Conservation (phyloP, 1,284 basidiomycete genomes). For the Ceratobasidium sp. region DNA sequence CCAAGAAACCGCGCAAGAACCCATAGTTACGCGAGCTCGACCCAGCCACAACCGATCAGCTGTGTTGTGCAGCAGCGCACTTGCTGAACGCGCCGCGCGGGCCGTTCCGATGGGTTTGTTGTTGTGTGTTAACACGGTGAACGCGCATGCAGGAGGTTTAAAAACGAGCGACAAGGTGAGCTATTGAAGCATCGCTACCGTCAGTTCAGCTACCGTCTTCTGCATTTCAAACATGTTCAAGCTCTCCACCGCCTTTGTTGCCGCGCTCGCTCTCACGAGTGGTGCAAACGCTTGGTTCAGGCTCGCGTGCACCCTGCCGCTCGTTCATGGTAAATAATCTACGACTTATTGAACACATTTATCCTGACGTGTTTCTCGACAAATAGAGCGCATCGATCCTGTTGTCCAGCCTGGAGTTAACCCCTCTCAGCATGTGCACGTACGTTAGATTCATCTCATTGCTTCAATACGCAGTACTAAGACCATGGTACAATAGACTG, state of each 20-base stretch:
- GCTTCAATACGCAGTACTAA: not conserved
- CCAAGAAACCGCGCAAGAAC: not conserved
- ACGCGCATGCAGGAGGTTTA: not conserved
- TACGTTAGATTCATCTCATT: constrained; percentile 47
- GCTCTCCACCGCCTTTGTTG: constrained; percentile 35
- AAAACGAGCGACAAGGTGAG: not conserved
- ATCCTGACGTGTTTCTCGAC: not conserved
- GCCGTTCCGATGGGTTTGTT: not conserved
- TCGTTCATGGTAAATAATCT: constrained; percentile 50
- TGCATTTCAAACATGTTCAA: constrained; percentile 15
- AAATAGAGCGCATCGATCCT: constrained; percentile 58
- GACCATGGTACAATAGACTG: not conserved
- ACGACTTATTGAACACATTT: not conserved
- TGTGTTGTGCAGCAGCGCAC: not conserved
- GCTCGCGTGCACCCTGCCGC: constrained; percentile 56
- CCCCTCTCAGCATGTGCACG: constrained; percentile 59
- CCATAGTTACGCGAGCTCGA: constrained; percentile 8
- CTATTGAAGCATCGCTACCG: not conserved
- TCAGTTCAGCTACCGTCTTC: not conserved
- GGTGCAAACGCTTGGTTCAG: constrained; percentile 57
- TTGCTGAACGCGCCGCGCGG: no score
- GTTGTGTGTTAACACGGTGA: not conserved
- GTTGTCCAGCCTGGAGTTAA: constrained; percentile 57
- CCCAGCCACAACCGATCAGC: constrained; percentile 6
- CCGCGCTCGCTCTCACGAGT: constrained; percentile 45